Percentiles rank a stretch among this genome's conserved stretches.
These are phyloP conservation scores for Myxozyma melibiosi DNA, from an alignment of 805 yeast species.

Conservation along the genomic window DNA sequence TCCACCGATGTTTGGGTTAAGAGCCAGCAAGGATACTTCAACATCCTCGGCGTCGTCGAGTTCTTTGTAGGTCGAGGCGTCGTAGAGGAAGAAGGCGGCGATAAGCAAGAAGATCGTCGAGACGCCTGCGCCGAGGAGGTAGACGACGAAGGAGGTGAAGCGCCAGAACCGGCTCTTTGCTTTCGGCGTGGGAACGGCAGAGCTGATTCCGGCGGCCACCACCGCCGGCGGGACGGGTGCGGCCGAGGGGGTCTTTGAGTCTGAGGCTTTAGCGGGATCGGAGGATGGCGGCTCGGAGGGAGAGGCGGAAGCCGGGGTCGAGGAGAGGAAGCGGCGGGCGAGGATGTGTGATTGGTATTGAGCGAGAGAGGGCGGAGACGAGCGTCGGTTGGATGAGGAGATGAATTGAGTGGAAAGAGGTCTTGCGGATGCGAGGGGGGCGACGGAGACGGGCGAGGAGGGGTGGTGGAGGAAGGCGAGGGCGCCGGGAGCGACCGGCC, in stretches of 20 bases:
- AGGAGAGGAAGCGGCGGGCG: background rate
- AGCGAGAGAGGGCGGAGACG: background rate
- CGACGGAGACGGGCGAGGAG: too few relatives aligned
- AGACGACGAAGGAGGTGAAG: constrained; percentile 1
- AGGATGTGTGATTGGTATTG: too few relatives aligned
- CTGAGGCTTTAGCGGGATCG: too few relatives aligned
- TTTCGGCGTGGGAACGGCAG: background rate
- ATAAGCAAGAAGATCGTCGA: constrained; percentile 49
- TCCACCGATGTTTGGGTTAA: constrained; percentile 62
- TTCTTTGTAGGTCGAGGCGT: constrained; percentile 60
- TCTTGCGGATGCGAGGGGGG: background rate
- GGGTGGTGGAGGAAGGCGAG: background rate
- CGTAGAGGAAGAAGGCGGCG: constrained; percentile 61
- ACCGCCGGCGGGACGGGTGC: constrained; percentile 1
- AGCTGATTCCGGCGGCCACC: background rate
- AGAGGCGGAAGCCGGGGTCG: constrained; percentile 4
- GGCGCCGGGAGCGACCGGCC: background rate
- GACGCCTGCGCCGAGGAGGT: constrained; percentile 46
- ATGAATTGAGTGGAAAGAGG: background rate
- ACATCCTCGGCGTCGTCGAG: constrained; percentile 49
- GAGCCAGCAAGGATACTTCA: constrained; percentile 54
- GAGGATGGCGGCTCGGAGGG: background rate
- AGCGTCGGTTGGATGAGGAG: too few relatives aligned
- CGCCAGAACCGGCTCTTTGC: constrained; percentile 16
- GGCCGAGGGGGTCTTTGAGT: background rate